Percentiles rank a stretch among this genome's conserved stretches.
Evolutionary conservation across 176 grass and related monocot species (phyloP).

Genomic region (Musa itinerans): DNA sequence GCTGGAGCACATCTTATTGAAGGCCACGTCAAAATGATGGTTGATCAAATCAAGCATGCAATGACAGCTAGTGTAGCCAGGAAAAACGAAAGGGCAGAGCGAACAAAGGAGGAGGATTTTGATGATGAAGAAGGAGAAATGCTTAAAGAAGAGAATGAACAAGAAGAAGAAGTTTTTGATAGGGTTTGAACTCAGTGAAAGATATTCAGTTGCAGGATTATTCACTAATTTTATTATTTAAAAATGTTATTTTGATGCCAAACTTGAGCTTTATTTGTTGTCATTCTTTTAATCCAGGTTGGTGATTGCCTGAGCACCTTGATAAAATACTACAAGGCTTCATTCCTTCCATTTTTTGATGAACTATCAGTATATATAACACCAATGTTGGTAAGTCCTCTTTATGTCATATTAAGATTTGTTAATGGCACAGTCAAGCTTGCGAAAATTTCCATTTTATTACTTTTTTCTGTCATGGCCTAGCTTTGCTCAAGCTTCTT

Average conservation of each 20-base stretch:
- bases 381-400: slow-evolving; percentile 83
- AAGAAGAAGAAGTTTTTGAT: slow-evolving; percentile 99
- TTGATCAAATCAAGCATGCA: slow-evolving; percentile 93
- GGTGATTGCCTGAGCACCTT: slow-evolving; percentile 90
- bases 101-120: slow-evolving; percentile 93
- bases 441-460: not conserved
- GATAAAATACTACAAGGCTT: slow-evolving; percentile 89
- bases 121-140: slow-evolving; percentile 97
- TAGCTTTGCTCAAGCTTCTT: not conserved
- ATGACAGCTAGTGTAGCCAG: slow-evolving; percentile 90
- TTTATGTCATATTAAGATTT: not conserved
- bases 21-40: slow-evolving; percentile 71
- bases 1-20: slow-evolving; percentile 74
- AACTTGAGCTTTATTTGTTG: not conserved
- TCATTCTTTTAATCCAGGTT: slow-evolving; percentile 38
- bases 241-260: not conserved
- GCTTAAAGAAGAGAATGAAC: slow-evolving; percentile 97
- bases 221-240: not conserved
- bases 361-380: slow-evolving; percentile 92
- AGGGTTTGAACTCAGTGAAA: slow-evolving; percentile 30
- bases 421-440: not conserved
- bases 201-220: not conserved
- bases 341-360: slow-evolving; percentile 93
- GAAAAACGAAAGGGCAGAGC: slow-evolving; percentile 76
- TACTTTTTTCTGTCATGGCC: not conserved